These are phyloP conservation scores for Davidsoniella neocaledoniae DNA, from an alignment of 2,329 filamentous ascomycete genomes.

Conservation along the genomic window DNA sequence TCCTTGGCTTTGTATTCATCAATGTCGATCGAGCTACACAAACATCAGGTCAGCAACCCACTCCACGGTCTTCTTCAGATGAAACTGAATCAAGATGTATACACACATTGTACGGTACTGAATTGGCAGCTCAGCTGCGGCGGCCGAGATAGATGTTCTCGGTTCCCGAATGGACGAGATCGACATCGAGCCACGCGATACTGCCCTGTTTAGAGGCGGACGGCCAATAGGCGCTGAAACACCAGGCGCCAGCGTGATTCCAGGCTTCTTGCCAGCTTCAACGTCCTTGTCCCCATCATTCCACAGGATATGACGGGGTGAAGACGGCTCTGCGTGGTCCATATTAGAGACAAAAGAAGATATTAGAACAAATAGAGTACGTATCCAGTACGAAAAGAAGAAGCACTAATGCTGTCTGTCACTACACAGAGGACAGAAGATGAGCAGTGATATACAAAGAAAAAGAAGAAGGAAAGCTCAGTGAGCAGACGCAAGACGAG, in stretches of 20 bases:
- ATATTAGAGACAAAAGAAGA: not conserved
- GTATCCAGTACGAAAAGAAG: not conserved
- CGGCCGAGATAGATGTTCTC: slow-evolving; percentile 8
- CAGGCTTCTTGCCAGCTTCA: slow-evolving; percentile 5
- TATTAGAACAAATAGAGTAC: not conserved
- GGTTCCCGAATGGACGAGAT: slow-evolving; percentile 10
- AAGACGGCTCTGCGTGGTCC: slow-evolving; percentile 2
- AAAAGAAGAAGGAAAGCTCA: slow-evolving; percentile 2
- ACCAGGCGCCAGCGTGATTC: slow-evolving; percentile 4
- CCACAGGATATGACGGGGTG: slow-evolving; percentile 5
- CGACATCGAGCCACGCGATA: slow-evolving; percentile 12
- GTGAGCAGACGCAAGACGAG: slow-evolving; percentile 10
- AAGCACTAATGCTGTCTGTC: not conserved
- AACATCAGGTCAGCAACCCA: not conserved
- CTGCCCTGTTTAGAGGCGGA: slow-evolving; percentile 8
- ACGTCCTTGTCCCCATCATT: slow-evolving; percentile 6
- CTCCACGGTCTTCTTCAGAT: not conserved
- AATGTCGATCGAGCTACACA: slow-evolving; percentile 34
- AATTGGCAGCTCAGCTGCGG: slow-evolving; percentile 25
- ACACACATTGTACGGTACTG: slow-evolving; percentile 37
- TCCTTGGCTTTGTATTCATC: slow-evolving; percentile 34
- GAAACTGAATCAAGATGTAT: not conserved
- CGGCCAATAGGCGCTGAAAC: slow-evolving; percentile 5
- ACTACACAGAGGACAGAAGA: not conserved
- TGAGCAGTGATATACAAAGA: not conserved